A percentile compares a stretch with the other conserved stretches of the same genome.
These are phyloP conservation scores for Fusarium verticillioides DNA, from an alignment of 2,329 filamentous ascomycete genomes.

Conservation along the genomic window DNA sequence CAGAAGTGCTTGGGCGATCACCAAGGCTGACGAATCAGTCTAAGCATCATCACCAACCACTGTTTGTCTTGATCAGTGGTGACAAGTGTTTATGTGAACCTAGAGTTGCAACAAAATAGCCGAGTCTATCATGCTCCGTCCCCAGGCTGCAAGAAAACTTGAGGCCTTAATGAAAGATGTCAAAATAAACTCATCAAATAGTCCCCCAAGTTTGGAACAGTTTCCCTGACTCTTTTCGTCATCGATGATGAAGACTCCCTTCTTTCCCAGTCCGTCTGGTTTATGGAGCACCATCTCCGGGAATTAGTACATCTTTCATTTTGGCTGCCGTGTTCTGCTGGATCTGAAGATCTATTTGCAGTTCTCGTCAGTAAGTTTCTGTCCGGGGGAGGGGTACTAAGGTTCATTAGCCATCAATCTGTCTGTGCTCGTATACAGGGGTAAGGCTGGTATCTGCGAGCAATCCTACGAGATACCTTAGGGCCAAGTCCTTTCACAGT, in stretches of 20 bases:
- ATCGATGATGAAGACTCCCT: background rate
- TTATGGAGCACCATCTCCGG: constrained; percentile 34
- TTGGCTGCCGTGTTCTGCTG: constrained; percentile 31
- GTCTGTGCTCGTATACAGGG: constrained; percentile 15
- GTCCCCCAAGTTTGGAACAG: background rate
- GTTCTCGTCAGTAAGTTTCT: constrained; percentile 8
- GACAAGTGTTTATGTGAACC: constrained; percentile 5
- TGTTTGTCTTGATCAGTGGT: background rate
- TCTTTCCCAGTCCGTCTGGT: background rate
- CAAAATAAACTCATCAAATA: background rate
- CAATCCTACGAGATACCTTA: background rate
- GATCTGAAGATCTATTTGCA: constrained; percentile 37
- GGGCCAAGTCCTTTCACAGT: constrained; percentile 31
- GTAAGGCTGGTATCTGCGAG: background rate
- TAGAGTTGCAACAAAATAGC: constrained; percentile 2
- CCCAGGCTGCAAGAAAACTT: background rate
- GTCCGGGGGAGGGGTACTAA: constrained; percentile 27
- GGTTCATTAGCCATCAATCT: constrained; percentile 9
- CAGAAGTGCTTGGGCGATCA: background rate
- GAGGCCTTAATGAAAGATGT: background rate
- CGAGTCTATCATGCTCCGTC: background rate
- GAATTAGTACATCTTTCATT: constrained; percentile 13
- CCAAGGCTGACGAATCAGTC: background rate
- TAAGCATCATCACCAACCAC: constrained; percentile 7
- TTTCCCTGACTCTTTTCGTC: background rate